These are phyloP conservation scores for Phytophthora constricta DNA, from an alignment of 352 stramenopile species.

Conservation along the genomic window DNA sequence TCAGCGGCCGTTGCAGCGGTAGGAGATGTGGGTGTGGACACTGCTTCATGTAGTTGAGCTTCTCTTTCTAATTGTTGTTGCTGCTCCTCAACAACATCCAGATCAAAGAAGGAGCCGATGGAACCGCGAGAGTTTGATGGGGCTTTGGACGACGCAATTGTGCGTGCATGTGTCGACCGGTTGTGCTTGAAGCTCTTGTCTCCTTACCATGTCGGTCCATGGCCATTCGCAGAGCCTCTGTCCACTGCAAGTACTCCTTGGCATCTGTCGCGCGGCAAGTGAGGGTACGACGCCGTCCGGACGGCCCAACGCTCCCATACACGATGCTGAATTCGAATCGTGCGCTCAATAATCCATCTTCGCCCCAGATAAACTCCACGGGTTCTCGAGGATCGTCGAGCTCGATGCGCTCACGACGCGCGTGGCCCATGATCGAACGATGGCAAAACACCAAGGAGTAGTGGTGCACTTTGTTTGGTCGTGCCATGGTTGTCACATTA, in stretches of 20 bases:
- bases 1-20: conserved; percentile 19
- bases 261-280: conserved; percentile 36
- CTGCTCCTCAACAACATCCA: conserved; percentile 20
- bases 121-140: conserved; percentile 17
- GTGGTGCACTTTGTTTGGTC: conserved; percentile 30
- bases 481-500: conserved; percentile 34
- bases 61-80: conserved; percentile 28
- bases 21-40: conserved; percentile 19
- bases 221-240: conserved; percentile 26
- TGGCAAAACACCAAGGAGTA: conserved; percentile 43
- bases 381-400: conserved; percentile 24
- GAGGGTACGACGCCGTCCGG: conserved; percentile 25
- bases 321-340: conserved; percentile 45
- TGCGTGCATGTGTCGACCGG: conserved; percentile 17
- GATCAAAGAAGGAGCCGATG: conserved; percentile 24
- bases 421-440: conserved; percentile 35
- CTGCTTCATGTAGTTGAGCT: too few relatives aligned
- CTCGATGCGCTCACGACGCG: conserved; percentile 37
- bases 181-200: conserved; percentile 14
- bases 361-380: conserved; percentile 29
- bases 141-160: conserved; percentile 27
- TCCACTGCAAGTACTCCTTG: conserved; percentile 44
- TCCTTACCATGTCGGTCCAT: conserved; percentile 25
- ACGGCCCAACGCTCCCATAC: conserved; percentile 20
- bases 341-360: conserved; percentile 34